Percentiles rank a stretch among this genome's conserved stretches.
Evolutionary conservation across 2,329 filamentous ascomycete species (phyloP).

Genomic region (Trichoderma asperellum): DNA sequence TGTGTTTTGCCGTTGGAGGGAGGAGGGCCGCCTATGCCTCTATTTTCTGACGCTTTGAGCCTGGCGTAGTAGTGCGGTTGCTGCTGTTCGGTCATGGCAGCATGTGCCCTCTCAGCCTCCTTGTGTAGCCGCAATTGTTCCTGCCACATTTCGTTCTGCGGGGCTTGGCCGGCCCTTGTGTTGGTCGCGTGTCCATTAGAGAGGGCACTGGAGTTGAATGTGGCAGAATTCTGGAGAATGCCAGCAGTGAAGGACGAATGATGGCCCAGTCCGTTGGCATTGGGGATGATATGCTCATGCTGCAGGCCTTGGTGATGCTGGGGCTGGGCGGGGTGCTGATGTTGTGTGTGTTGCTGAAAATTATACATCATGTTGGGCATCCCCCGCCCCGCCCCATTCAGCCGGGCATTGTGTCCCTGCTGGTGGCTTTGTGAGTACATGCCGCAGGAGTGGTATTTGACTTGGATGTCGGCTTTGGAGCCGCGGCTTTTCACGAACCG

Average conservation of each 20-base stretch:
- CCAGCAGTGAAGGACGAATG: slow-evolving; percentile 43
- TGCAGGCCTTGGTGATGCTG: slow-evolving; percentile 66
- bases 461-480: slow-evolving; percentile 31
- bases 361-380: slow-evolving; percentile 70
- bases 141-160: slow-evolving; percentile 76
- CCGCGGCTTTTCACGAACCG: slow-evolving; percentile 30
- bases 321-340: slow-evolving; percentile 66
- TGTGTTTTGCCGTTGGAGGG: slow-evolving; percentile 53
- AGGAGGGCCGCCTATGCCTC: slow-evolving; percentile 63
- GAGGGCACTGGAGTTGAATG: slow-evolving; percentile 58
- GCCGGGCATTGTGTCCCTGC: slow-evolving; percentile 73
- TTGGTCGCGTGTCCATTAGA: slow-evolving; percentile 61
- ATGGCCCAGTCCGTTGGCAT: slow-evolving; percentile 57
- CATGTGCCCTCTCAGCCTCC: slow-evolving; percentile 72
- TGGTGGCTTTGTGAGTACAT: slow-evolving; percentile 78
- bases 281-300: slow-evolving; percentile 60
- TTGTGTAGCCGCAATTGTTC: slow-evolving; percentile 83
- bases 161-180: slow-evolving; percentile 54
- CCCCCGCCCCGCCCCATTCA: slow-evolving; percentile 64
- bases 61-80: slow-evolving; percentile 73
- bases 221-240: slow-evolving; percentile 65
- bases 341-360: slow-evolving; percentile 64
- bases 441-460: slow-evolving; percentile 42
- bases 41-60: slow-evolving; percentile 70
- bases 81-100: slow-evolving; percentile 69